phyloP scores from a whole-genome alignment of 805 yeast genomes.

The Candida quercuum region DNA sequence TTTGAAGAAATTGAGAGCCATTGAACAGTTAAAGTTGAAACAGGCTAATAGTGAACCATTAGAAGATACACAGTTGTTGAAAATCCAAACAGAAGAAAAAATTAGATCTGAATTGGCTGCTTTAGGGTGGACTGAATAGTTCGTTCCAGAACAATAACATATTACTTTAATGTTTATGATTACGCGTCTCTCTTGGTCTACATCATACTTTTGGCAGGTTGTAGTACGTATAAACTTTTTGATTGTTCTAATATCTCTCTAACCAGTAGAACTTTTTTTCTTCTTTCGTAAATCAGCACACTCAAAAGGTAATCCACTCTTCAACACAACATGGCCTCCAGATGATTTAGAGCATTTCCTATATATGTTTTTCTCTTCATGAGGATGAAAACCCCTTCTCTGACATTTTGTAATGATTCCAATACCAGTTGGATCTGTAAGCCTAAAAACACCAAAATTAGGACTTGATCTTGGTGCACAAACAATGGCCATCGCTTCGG shows the following conservation, averaged over 20 bases:
- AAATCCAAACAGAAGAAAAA: slow-evolving; percentile 80
- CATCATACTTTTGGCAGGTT: too few species aligned
- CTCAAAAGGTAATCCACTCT: slow-evolving; percentile 40
- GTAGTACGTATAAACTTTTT: too few species aligned
- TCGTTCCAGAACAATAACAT: too few species aligned
- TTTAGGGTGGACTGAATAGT: slow-evolving; percentile 67
- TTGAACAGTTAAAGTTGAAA: slow-evolving; percentile 81
- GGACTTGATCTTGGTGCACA: slow-evolving; percentile 50
- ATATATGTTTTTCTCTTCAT: slow-evolving; percentile 45
- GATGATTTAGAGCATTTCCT: slow-evolving; percentile 35
- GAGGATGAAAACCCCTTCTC: slow-evolving; percentile 55
- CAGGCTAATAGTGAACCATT: slow-evolving; percentile 78
- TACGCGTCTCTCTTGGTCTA: too few species aligned
- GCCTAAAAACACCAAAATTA: slow-evolving; percentile 49
- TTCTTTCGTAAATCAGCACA: slow-evolving; percentile 41
- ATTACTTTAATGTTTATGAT: too few species aligned
- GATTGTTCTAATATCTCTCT: background rate
- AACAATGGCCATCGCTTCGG: slow-evolving; percentile 65
- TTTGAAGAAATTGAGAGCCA: slow-evolving; percentile 92
- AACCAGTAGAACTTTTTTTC: slow-evolving; percentile 1
- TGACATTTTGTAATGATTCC: slow-evolving; percentile 48
- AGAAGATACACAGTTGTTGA: slow-evolving; percentile 89
- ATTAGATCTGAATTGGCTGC: slow-evolving; percentile 68
- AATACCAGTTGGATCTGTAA: slow-evolving; percentile 63
- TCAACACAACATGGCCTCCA: slow-evolving; percentile 46